These are phyloP conservation scores for Yamadazyma ubonensis DNA, from an alignment of 805 yeast genomes.

Conservation along the genomic window DNA sequence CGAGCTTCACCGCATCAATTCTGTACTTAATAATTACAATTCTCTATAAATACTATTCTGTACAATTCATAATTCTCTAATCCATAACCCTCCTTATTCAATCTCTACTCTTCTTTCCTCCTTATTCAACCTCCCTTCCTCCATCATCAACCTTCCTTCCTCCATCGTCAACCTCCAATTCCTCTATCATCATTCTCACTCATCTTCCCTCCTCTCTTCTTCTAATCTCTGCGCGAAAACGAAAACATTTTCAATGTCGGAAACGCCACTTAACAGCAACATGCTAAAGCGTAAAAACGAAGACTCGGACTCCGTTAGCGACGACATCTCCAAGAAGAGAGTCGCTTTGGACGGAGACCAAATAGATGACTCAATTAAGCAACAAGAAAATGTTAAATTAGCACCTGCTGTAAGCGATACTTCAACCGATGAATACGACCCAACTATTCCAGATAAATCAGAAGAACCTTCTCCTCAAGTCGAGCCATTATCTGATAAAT, in stretches of 20 bases:
- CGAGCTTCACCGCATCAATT: too few relatives aligned
- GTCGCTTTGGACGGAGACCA: conserved; percentile 56
- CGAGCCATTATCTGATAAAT: background rate
- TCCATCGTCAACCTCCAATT: too few relatives aligned
- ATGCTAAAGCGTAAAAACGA: conserved; percentile 70
- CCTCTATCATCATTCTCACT: background rate
- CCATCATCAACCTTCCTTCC: background rate
- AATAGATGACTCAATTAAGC: conserved; percentile 8
- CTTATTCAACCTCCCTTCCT: background rate
- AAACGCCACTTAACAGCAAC: conserved; percentile 10
- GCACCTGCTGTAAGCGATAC: conserved; percentile 12
- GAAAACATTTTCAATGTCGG: conserved; percentile 9
- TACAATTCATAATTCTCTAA: too few relatives aligned
- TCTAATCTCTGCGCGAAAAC: background rate
- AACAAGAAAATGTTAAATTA: conserved; percentile 13
- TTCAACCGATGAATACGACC: conserved; percentile 8
- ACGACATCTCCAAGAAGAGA: conserved; percentile 58
- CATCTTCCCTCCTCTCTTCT: background rate
- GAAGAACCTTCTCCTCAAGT: background rate
- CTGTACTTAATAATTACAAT: too few relatives aligned
- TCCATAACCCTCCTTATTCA: background rate
- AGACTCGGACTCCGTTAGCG: conserved; percentile 42
- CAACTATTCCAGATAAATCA: conserved; percentile 7
- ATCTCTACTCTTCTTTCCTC: background rate
- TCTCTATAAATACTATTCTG: too few relatives aligned